Conservation (phyloP, 2,329 filamentous ascomycete genomes). For the Trichoderma simmonsii region DNA sequence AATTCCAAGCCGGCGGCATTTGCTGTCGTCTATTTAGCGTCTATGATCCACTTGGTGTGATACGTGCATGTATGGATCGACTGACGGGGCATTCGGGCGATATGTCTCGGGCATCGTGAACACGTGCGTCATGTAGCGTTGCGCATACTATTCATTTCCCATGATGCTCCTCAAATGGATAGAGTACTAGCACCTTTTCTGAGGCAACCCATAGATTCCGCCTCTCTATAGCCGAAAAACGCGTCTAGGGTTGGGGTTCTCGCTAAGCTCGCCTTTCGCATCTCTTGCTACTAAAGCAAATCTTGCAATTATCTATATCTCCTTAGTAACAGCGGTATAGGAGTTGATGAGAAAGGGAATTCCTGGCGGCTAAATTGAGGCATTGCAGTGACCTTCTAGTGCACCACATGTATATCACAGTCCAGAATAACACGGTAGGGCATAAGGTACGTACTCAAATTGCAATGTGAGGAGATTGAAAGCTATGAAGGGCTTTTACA, state of each 20-base stretch:
- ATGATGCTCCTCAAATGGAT: background rate
- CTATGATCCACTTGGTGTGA: background rate
- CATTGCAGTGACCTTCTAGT: background rate
- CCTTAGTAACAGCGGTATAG: background rate
- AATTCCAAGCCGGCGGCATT: background rate
- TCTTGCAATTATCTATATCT: background rate
- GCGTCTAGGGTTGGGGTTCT: background rate
- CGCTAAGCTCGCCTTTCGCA: background rate
- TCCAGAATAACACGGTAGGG: background rate
- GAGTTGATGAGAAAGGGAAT: background rate
- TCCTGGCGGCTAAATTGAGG: background rate
- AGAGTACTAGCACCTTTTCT: background rate
- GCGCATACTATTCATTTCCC: background rate
- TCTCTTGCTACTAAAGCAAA: background rate
- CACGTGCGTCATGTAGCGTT: background rate
- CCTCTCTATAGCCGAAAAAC: background rate
- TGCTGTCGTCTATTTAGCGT: background rate
- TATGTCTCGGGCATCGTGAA: background rate
- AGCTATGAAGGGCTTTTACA: background rate
- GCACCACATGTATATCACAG: background rate
- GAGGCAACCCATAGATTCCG: background rate
- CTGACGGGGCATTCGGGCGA: background rate
- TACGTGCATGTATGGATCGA: background rate
- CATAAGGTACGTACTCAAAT: background rate
- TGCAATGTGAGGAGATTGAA: background rate